Conservation (phyloP, 768 basidiomycete genomes). For the Cubamyces lactineus region DNA sequence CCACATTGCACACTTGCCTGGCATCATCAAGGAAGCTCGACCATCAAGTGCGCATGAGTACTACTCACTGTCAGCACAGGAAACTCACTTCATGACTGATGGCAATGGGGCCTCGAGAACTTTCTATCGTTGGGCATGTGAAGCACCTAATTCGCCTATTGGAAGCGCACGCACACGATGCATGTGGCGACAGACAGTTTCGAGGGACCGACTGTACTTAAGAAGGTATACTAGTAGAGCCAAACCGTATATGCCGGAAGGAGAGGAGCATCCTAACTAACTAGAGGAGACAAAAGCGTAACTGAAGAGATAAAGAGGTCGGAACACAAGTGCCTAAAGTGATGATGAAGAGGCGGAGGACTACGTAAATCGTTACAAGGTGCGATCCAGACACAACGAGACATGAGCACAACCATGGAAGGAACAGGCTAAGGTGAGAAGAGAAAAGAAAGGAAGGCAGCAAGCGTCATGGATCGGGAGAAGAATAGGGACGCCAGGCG, state of each 20-base stretch:
- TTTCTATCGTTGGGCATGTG: neutral
- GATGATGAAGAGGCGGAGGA: neutral
- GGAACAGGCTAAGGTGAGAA: conserved; percentile 3
- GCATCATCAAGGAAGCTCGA: too few relatives aligned
- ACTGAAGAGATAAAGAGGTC: conserved; percentile 12
- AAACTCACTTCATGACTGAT: too few relatives aligned
- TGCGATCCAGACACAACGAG: conserved; percentile 24
- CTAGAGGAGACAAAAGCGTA: conserved; percentile 2
- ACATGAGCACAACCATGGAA: conserved; percentile 27
- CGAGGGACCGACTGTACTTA: conserved; percentile 16
- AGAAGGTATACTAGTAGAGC: conserved; percentile 15
- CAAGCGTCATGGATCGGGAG: conserved; percentile 21
- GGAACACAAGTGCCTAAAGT: neutral
- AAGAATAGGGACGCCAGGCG: neutral
- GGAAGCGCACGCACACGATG: neutral
- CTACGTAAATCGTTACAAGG: conserved; percentile 18
- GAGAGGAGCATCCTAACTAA: conserved; percentile 22
- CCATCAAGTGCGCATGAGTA: too few relatives aligned
- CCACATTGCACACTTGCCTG: too few relatives aligned
- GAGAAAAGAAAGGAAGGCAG: conserved; percentile 7
- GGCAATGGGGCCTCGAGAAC: neutral
- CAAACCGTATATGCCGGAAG: conserved; percentile 17
- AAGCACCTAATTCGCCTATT: too few relatives aligned
- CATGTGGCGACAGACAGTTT: neutral
- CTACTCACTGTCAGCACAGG: too few relatives aligned